Conservation (phyloP, 2,329 filamentous ascomycete species). For the Fusarium pseudoanthophilum region DNA sequence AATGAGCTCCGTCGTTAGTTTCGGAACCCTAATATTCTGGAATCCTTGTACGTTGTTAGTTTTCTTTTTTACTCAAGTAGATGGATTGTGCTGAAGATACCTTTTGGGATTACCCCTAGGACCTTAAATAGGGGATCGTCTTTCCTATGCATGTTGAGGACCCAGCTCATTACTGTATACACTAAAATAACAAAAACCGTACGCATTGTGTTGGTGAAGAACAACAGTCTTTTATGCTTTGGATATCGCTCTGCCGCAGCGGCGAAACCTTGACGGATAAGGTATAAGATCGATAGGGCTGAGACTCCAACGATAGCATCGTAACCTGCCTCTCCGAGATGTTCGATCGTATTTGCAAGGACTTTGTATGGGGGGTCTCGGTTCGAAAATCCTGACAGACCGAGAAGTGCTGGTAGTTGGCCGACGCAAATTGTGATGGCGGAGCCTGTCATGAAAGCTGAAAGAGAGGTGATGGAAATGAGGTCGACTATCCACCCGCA, state of each 20-base stretch:
- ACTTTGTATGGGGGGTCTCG: conserved; percentile 83
- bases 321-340: conserved; percentile 72
- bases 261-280: conserved; percentile 74
- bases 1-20: conserved; percentile 73
- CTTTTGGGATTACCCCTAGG: conserved; percentile 80
- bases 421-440: conserved; percentile 88
- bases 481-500: conserved; percentile 92
- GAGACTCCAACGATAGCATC: conserved; percentile 92
- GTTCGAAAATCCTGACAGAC: conserved; percentile 78
- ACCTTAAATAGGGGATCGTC: conserved; percentile 77
- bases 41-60: conserved; percentile 66
- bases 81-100: conserved; percentile 34
- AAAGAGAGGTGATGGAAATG: conserved; percentile 89
- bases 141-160: conserved; percentile 77
- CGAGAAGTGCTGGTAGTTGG: conserved; percentile 84
- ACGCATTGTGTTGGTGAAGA: conserved; percentile 90
- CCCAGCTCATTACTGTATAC: conserved; percentile 90
- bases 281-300: conserved; percentile 80
- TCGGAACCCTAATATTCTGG: conserved; percentile 78
- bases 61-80: neutral
- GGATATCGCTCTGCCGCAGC: conserved; percentile 76
- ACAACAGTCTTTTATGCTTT: conserved; percentile 76
- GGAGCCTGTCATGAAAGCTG: conserved; percentile 96
- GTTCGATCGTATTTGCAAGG: conserved; percentile 83
- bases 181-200: conserved; percentile 92